Percentiles rank a stretch among this genome's conserved stretches.
These are phyloP conservation scores for Lasiosphaeria miniovina DNA, from an alignment of 495 filamentous ascomycete genomes.

Conservation along the genomic window DNA sequence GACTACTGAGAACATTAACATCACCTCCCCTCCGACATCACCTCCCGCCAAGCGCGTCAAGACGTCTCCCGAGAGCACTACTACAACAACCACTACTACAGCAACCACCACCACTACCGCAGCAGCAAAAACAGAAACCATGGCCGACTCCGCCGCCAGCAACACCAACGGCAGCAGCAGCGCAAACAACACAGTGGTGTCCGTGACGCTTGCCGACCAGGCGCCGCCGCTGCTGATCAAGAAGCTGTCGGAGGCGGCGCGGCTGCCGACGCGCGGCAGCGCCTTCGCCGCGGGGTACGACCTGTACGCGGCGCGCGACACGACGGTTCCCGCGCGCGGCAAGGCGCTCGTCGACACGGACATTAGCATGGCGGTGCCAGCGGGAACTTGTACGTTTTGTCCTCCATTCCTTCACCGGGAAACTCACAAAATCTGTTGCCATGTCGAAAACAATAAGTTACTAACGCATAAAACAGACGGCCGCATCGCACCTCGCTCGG, in stretches of 20 bases:
- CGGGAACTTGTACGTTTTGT: conserved; percentile 69
- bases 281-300: conserved; percentile 93
- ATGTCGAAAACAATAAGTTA: background rate
- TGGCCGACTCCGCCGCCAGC: conserved; percentile 14
- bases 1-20: conserved; percentile 51
- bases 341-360: conserved; percentile 87
- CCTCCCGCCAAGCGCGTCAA: conserved; percentile 50
- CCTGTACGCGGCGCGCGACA: conserved; percentile 69
- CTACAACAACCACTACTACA: background rate
- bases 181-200: conserved; percentile 33
- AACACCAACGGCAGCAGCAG: conserved; percentile 11
- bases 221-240: conserved; percentile 72
- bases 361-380: conserved; percentile 82
- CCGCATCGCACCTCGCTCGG: conserved; percentile 85
- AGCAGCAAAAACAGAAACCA: background rate
- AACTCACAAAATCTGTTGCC: background rate
- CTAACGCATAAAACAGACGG: conserved; percentile 58
- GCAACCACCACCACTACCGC: conserved; percentile 16
- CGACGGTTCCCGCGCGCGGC: conserved; percentile 74
- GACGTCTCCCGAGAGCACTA: conserved; percentile 24
- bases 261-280: conserved; percentile 80
- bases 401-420: background rate
- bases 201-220: conserved; percentile 30
- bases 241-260: conserved; percentile 71
- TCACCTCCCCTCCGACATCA: conserved; percentile 41